These are phyloP conservation scores for Rhizopus stolonifer DNA, from an alignment of 371 early-diverging fungal genomes.

Conservation along the genomic window DNA sequence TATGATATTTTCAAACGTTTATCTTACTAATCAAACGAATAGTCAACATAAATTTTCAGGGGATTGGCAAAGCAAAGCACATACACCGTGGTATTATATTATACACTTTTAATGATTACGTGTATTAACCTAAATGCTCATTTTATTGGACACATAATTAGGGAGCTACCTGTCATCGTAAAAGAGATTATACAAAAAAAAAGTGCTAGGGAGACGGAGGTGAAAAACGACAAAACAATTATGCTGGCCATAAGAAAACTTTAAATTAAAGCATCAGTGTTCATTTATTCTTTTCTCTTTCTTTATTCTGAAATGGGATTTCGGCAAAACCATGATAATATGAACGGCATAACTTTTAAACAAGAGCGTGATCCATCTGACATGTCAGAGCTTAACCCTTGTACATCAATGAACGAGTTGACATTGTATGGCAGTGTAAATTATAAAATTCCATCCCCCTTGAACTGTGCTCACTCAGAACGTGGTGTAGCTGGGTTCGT, in stretches of 20 bases:
- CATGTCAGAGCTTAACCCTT: neutral
- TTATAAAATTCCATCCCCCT: neutral
- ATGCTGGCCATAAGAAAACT: neutral
- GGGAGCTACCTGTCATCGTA: no score
- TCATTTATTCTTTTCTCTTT: slow-evolving; percentile 3
- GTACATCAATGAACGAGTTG: neutral
- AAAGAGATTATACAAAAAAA: no score
- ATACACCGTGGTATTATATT: no score
- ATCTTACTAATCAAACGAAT: no score
- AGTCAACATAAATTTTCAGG: no score
- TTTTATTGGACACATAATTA: no score
- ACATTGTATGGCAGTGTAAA: neutral
- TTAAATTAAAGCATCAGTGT: neutral
- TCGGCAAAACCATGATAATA: neutral
- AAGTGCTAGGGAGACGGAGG: neutral
- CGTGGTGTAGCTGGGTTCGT: slow-evolving; percentile 42
- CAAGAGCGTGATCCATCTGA: neutral
- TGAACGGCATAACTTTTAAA: neutral
- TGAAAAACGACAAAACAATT: neutral
- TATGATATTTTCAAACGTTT: no score
- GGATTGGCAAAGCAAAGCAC: no score
- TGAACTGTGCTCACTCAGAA: slow-evolving; percentile 12
- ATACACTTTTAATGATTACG: no score
- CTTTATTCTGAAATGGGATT: neutral
- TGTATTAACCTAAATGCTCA: no score